Base-by-base conservation (phyloP, 2,329 filamentous ascomycete genomes). In the Colletotrichum falcatum region DNA sequence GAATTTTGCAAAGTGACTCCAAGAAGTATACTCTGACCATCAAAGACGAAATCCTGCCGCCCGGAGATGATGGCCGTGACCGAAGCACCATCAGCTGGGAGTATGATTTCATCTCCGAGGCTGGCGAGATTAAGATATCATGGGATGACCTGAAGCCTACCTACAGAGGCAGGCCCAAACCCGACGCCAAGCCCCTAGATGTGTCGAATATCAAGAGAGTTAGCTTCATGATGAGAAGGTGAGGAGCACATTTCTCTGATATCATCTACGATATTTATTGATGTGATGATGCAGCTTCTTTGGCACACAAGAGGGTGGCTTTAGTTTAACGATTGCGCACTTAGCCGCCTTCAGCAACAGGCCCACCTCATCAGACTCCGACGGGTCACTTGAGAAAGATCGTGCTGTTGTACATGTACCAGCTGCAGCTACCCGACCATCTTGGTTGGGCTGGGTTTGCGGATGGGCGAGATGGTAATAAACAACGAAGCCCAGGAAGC, bases 201-300 rank as follows among this genome's bases (percentile, higher is more conserved):
- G 75, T 87, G 72, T 83, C 83, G 58, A 82, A 83, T 53, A 83
- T 96, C 48, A 91, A 88, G 80, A 85, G 92, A 56, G 83, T 95
- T 37, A 91, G 90, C 61, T 84, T 96, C 70, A 95, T 96, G 93
- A 92, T 92, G 85, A 83, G 94, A 78, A 96, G 93, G 93, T 94
- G 79, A 69, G 83, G 77, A 5, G 11, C n/a, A 7, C 54, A 28
- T 12, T 18, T 26, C 26, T 58, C 16, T 59, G 54, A 20, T 14
- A 20, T 28, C 42, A 12, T 55, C 26, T 55, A n/a, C 54, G 51
- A 37, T 18, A 16, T 68, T 46, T 53, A 68, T 28, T 59, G 60
- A 61, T 59, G 80, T 67, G 44, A 55, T 12, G 5, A 20, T 20
- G 37, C 74, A 94, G 92, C 79, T 94, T 94, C 83, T 95, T 95